These are phyloP conservation scores for Didymella sp. DNA, from an alignment of 2,329 filamentous ascomycete species.

Conservation along the genomic window DNA sequence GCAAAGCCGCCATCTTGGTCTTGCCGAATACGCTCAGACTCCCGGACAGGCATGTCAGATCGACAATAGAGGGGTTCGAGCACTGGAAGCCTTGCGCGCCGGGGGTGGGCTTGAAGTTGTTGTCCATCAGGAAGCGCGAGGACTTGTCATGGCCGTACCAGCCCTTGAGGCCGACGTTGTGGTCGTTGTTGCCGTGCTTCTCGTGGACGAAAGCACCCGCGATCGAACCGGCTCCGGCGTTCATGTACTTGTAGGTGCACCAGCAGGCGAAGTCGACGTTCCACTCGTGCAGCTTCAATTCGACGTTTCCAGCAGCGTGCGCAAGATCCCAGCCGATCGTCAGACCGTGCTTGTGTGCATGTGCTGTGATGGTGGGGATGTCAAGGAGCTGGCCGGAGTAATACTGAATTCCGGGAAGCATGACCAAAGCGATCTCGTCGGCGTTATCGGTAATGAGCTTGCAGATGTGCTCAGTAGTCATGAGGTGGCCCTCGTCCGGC, in stretches of 20 bases:
- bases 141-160: constrained; percentile 87
- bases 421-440: constrained; percentile 72
- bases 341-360: constrained; percentile 74
- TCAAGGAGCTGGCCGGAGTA: constrained; percentile 90
- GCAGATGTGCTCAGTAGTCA: constrained; percentile 74
- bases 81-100: constrained; percentile 83
- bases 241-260: constrained; percentile 96
- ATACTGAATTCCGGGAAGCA: constrained; percentile 88
- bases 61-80: constrained; percentile 81
- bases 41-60: constrained; percentile 76
- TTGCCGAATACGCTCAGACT: constrained; percentile 76
- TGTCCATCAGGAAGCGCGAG: constrained; percentile 83
- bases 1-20: constrained; percentile 71
- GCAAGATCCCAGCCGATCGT: constrained; percentile 86
- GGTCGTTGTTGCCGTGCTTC: constrained; percentile 68
- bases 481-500: constrained; percentile 67
- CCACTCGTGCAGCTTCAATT: constrained; percentile 82
- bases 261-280: constrained; percentile 88
- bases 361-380: constrained; percentile 76
- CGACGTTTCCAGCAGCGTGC: constrained; percentile 84
- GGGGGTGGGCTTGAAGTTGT: constrained; percentile 75
- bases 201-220: constrained; percentile 82
- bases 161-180: constrained; percentile 72
- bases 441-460: constrained; percentile 76
- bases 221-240: constrained; percentile 81